Percentiles rank a stretch among this genome's conserved stretches.
phyloP scores from a whole-genome alignment of 306 rosid species.

The Luffa aegyptiaca region DNA sequence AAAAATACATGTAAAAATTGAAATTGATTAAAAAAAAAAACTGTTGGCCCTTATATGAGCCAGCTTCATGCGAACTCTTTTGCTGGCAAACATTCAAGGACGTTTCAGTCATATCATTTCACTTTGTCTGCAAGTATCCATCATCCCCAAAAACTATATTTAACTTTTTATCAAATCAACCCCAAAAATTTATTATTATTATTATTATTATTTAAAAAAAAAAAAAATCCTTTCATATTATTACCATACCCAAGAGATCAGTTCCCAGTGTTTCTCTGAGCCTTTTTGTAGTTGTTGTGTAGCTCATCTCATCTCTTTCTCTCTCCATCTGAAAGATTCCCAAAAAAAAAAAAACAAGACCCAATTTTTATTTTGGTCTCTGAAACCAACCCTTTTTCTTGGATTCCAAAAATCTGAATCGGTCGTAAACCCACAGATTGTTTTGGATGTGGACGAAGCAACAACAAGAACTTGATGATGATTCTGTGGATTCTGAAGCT shows the following conservation, averaged over 20 bases:
- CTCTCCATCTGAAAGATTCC: constrained; percentile 10
- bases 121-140: constrained; percentile 22
- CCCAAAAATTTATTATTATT: not conserved
- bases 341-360: not conserved
- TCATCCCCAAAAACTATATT: constrained; percentile 5
- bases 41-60: not conserved
- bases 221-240: not conserved
- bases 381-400: not conserved
- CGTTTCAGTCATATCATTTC: constrained; percentile 64
- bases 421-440: not conserved
- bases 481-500: not conserved
- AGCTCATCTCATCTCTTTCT: not conserved
- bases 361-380: not conserved
- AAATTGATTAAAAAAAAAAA: not conserved
- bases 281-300: not conserved
- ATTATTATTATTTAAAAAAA: not conserved
- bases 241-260: not conserved
- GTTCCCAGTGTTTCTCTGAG: not conserved
- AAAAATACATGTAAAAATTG: not conserved
- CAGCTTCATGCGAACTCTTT: constrained; percentile 10
- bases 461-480: not conserved
- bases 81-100: constrained; percentile 30
- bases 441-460: constrained; percentile 5
- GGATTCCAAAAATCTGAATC: constrained; percentile 7
- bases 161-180: not conserved